Evolutionary conservation across 352 stramenopile species (phyloP).

Genomic region (Globisporangium polare): DNA sequence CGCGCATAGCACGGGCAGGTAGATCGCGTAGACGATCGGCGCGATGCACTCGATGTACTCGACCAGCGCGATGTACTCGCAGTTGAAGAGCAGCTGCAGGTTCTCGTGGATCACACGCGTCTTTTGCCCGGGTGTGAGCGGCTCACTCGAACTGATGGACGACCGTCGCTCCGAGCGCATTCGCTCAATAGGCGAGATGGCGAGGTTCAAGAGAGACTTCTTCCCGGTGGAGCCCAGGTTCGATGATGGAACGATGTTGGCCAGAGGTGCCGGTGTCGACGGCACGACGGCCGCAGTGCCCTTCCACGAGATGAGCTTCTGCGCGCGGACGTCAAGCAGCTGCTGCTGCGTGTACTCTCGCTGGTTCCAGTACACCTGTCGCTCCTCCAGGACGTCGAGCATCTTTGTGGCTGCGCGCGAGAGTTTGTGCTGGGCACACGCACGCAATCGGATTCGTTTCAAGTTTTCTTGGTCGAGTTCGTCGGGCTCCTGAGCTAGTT

Average conservation of each 20-base stretch:
- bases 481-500: background rate
- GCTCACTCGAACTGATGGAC: slow-evolving; percentile 10
- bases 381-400: background rate
- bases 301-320: background rate
- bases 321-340: background rate
- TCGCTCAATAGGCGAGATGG: background rate
- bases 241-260: background rate
- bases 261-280: background rate
- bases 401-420: background rate
- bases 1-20: slow-evolving; percentile 1
- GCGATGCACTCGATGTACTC: slow-evolving; percentile 32
- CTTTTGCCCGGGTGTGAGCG: slow-evolving; percentile 21
- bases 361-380: background rate
- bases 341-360: background rate
- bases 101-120: slow-evolving; percentile 26
- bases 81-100: slow-evolving; percentile 35
- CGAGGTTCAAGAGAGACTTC: background rate
- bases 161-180: background rate
- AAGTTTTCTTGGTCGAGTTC: background rate
- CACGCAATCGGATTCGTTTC: background rate
- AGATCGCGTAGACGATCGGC: slow-evolving; percentile 28
- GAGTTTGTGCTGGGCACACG: background rate
- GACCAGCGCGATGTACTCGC: slow-evolving; percentile 31
- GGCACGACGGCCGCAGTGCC: background rate
- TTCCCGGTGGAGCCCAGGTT: background rate